Base-by-base conservation (phyloP, 768 basidiomycete genomes). In the Suillus plorans region DNA sequence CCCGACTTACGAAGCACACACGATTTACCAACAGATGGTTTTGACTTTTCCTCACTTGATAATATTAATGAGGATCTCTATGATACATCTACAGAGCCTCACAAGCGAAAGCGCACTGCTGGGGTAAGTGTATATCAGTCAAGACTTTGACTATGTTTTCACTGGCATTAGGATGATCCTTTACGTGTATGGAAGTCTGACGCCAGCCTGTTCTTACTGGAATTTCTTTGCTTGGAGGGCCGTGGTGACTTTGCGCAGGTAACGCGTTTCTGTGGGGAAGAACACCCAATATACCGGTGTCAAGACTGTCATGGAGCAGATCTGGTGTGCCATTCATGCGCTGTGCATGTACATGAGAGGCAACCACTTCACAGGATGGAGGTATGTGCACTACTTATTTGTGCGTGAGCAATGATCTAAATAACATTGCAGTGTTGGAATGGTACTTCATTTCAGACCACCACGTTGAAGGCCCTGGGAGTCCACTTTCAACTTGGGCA, bases 401-500 rank as follows among this genome's bases (percentile, higher is more conserved):
- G 0, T 45, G 44, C 44, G n/a, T n/a, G 44, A 45, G n/a, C 44
- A 45, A 45, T 3, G 18, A 45, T 45, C 44, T 45, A 8, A 45
- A 20, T 20, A 20, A 20, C n/a, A 63, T 50, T 63, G 71, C 42
- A 12, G 62, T 37, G 47, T 18, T 74, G 73, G 73, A 69, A 66
- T 50, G 67, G 67, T 1, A 28, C 36, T 7, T 70, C 62, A 55
- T 74, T 71, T 47, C 59, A 69, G 45, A 49, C 41, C 12, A 61
- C 60, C 0, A 58, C 59, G 1, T 62, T 75, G 25, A 72, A 70
- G 52, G 41, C 42, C 20, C 16, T 74, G 1, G 72, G 74, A 1
- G 42, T 74, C 9, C 62, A 61, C 4, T 60, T 72, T 2, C 73
- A 72, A 22, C 66, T 74, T 12, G 74, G 73, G 16, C 74, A 75